phyloP scores from a whole-genome alignment of 2,329 filamentous ascomycete species.

The Colletotrichum limetticola region DNA sequence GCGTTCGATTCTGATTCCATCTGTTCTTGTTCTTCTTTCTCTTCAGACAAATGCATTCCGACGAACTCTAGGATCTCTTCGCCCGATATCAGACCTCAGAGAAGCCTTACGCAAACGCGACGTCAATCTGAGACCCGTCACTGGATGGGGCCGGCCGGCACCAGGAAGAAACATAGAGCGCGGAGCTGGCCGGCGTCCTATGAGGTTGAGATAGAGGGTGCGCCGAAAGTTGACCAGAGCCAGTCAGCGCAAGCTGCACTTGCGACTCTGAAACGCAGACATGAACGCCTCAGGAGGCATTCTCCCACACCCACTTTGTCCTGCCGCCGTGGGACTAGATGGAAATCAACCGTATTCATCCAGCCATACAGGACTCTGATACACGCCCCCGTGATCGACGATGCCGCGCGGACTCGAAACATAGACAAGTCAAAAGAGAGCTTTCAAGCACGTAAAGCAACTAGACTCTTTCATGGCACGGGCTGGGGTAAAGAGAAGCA shows the following conservation, averaged over 20 bases:
- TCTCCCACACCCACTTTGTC: constrained; percentile 16
- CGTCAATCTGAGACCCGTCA: constrained; percentile 10
- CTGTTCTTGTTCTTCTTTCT: not conserved
- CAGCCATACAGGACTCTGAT: constrained; percentile 3
- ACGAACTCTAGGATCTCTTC: not conserved
- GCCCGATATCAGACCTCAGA: not conserved
- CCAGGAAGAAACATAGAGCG: not conserved
- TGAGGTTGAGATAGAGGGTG: constrained; percentile 1
- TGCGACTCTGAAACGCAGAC: constrained; percentile 33
- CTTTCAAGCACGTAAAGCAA: not conserved
- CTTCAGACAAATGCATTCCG: not conserved
- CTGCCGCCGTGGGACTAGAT: not conserved
- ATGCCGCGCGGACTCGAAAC: constrained; percentile 11
- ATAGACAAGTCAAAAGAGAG: not conserved
- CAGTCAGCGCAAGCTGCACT: constrained; percentile 20
- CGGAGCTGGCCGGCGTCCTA: constrained; percentile 3
- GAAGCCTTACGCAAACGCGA: constrained; percentile 14
- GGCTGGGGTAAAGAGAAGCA: not conserved
- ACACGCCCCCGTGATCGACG: not conserved
- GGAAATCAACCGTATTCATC: not conserved
- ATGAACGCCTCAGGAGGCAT: constrained; percentile 26
- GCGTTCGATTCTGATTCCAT: not conserved
- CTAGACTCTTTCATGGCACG: not conserved
- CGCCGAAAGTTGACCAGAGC: constrained; percentile 16
- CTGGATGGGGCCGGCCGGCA: not conserved